Evolutionary conservation across 257 asterid species (phyloP), one percentile per base, ranked within the genome.

Genomic region (Ocimum tenuiflorum): DNA sequence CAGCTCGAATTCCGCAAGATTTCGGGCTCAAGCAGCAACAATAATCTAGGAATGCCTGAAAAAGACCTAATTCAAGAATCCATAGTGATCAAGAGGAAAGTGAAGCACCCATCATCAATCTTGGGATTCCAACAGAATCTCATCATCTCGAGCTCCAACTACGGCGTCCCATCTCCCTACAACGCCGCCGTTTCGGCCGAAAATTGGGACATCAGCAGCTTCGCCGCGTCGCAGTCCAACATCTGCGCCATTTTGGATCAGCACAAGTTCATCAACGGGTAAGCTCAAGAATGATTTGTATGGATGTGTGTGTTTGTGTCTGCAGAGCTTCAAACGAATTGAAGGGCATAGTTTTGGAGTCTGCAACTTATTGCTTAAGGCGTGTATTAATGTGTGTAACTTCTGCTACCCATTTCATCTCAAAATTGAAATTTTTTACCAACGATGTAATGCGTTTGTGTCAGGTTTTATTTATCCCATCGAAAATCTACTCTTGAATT

Each of bases 201-300:
- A 11, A 69, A 67, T 36, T 80, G 85, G 91, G 81, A 80, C 27
- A 46, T 70, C 15, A 65, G 68, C 50, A 58, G 49, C 73, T 36
- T 53, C 22, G 42, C 63, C 15, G 1, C 42, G 1, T 45, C 77
- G 11, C 72, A 59, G 7, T 68, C 82, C 54, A 49, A 69, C 75
- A 38, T 79, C 0, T 53, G 46, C 50, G 79, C 73, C 57, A 43
- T 73, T 67, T 52, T 78, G 70, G 76, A 74, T 74, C 75, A 64
- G 50, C 78, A 73, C 58, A 66, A 59, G 67, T 75, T 77, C 86
- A 20, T 49, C 51, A 23, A 69, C 53, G 74, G 86, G 89, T 86
- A 74, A 36, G 42, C 5, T 7, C 7, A 31, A 5, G 7, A 31
- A 27, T 27, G 3, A 27, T 1, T 36, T 8, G 42, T 24, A 6